Evolutionary conservation across 805 yeast species (phyloP), one percentile per base, ranked within the genome.

Genomic region (Wickerhamomyces bovis): DNA sequence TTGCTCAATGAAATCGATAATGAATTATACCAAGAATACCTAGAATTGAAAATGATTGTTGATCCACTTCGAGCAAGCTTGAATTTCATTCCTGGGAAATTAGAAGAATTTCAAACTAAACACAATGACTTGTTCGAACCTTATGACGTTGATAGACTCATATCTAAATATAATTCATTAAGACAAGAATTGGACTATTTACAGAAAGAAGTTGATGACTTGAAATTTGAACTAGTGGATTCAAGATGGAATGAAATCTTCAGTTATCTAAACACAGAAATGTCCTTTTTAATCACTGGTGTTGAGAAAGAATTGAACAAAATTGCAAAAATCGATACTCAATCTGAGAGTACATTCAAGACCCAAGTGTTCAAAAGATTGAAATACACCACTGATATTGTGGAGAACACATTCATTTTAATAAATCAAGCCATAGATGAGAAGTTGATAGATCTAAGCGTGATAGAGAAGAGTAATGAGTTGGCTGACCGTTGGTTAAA

Each of bases 241-340:
- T 58, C 65, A 25, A 71, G 79, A 56, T 83, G 88, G 87, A 64
- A 68, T 51, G 72, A 72, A 21, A 66, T 81, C 2, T 80, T 81
- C 50, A 64, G 64, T 23, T 73, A 68, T 48, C 57, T 81, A 44
- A 66, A 77, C 39, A 59, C 65, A 3, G 78, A 78, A 50, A 57
- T 73, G 4, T 55, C 60, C 1, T 62, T 50, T 36, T 48, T 63
- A 26, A 53, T 63, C 25, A 49, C 52, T 10, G 63, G 58, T 41
- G 45, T 62, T 4, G 65, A 64, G 41, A 59, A 51, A 20, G 62
- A 61, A 25, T 36, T 56, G 16, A 25, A 41, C 12, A 60, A 60
- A 44, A 46, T 66, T 25, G 47, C 53, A 19, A 57, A 50, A 28
- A 45, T 66, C 20, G 53, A 57, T 18, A 49, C 49, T 11, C 53